These are phyloP conservation scores for Vanderwaltozyma tropicalis DNA, from an alignment of 805 yeast genomes.

Conservation along the genomic window DNA sequence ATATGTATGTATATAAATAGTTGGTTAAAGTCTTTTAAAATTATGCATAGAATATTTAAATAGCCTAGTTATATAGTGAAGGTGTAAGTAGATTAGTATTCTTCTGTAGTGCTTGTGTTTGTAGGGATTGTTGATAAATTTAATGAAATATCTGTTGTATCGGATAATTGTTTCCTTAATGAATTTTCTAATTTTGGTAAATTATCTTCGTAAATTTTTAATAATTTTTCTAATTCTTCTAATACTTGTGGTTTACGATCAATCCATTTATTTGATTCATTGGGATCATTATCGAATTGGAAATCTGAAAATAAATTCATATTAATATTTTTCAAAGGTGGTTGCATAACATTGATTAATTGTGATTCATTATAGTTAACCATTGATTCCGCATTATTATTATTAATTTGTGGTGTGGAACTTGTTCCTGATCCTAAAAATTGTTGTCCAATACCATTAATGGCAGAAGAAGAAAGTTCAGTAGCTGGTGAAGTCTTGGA, in stretches of 20 bases:
- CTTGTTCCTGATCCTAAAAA: not conserved
- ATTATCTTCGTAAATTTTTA: constrained; percentile 24
- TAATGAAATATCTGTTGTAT: not conserved
- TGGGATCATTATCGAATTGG: constrained; percentile 5
- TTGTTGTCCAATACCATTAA: too few species aligned
- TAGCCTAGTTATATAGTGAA: too few species aligned
- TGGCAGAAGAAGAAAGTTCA: too few species aligned
- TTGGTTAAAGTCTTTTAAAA: too few species aligned
- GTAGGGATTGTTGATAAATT: not conserved
- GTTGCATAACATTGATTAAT: constrained; percentile 10
- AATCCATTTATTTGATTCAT: constrained; percentile 7
- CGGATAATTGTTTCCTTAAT: constrained; percentile 17
- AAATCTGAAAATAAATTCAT: constrained; percentile 24
- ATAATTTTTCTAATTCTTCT: constrained; percentile 20
- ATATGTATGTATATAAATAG: too few species aligned
- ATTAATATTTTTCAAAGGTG: constrained; percentile 19
- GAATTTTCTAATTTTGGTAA: constrained; percentile 23
- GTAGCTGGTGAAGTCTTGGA: too few species aligned
- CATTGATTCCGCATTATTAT: not conserved
- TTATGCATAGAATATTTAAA: too few species aligned
- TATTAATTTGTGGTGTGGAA: not conserved
- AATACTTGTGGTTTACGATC: constrained; percentile 24
- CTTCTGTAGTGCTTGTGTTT: not conserved
- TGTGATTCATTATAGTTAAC: not conserved
- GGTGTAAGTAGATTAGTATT: too few species aligned